phyloP scores from a whole-genome alignment of 2,329 filamentous ascomycete species.

The Hirsutella rhossiliensis region DNA sequence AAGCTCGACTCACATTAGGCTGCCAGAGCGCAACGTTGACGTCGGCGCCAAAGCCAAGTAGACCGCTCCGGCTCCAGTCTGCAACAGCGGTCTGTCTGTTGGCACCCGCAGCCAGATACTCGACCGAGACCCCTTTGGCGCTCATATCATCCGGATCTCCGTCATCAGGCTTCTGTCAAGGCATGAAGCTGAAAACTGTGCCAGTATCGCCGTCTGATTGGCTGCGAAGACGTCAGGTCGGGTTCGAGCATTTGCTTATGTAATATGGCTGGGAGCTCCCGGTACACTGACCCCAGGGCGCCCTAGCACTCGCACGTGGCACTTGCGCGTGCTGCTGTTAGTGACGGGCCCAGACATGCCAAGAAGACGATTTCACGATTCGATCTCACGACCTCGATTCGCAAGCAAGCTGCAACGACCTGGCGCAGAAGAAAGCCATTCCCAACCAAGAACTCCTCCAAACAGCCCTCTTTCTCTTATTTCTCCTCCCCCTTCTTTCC shows the following conservation, averaged over 20 bases:
- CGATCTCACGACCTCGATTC: too few relatives aligned
- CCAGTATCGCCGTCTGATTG: constrained; percentile 22
- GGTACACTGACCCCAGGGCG: not conserved
- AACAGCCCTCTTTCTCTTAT: too few relatives aligned
- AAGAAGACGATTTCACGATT: too few relatives aligned
- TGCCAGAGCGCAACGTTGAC: constrained; percentile 83
- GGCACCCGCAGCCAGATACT: constrained; percentile 65
- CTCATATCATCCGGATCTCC: constrained; percentile 12
- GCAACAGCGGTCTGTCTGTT: constrained; percentile 84
- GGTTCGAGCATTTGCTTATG: constrained; percentile 7
- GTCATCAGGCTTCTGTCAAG: not conserved
- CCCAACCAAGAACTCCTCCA: too few relatives aligned
- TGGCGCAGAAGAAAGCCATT: too few relatives aligned
- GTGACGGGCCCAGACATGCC: too few relatives aligned
- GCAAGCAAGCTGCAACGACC: too few relatives aligned
- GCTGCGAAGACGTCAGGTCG: constrained; percentile 11
- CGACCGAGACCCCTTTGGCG: constrained; percentile 21
- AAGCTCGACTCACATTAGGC: constrained; percentile 48
- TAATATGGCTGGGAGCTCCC: not conserved
- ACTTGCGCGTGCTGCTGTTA: too few relatives aligned
- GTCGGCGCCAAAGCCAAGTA: constrained; percentile 82
- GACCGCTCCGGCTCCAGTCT: constrained; percentile 67
- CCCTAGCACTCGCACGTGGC: too few relatives aligned
- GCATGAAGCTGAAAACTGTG: constrained; percentile 23
- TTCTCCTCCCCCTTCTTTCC: too few relatives aligned